phyloP scores from a whole-genome alignment of 23 red algal species.

The Gracilaria gracilis region DNA sequence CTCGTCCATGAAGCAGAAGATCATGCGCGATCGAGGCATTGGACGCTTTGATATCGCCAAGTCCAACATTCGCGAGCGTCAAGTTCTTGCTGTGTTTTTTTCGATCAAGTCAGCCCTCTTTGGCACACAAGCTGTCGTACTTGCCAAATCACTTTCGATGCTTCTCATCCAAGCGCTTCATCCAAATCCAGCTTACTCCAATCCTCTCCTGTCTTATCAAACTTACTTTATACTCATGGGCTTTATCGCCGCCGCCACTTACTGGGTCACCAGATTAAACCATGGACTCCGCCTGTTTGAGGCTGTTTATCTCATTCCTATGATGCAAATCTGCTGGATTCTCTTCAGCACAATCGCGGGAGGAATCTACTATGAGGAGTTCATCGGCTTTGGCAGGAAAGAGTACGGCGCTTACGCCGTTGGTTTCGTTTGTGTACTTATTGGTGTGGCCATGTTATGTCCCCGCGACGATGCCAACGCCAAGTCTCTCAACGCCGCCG shows the following conservation, averaged over 20 bases:
- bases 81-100: slow-evolving; percentile 85
- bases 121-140: slow-evolving; percentile 83
- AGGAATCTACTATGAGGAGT: slow-evolving; percentile 94
- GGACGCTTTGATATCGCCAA: slow-evolving; percentile 83
- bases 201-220: slow-evolving; percentile 72
- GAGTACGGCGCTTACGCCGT: slow-evolving; percentile 77
- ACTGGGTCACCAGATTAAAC: slow-evolving; percentile 89
- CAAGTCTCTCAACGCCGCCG: slow-evolving; percentile 76
- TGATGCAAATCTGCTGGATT: slow-evolving; percentile 98
- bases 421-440: slow-evolving; percentile 73
- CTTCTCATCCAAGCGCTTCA: slow-evolving; percentile 82
- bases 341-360: slow-evolving; percentile 83
- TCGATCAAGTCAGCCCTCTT: slow-evolving; percentile 80
- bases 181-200: slow-evolving; percentile 77
- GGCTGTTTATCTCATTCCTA: slow-evolving; percentile 84
- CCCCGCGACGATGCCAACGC: slow-evolving; percentile 71
- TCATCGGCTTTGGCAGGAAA: slow-evolving; percentile 78
- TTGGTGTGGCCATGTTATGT: slow-evolving; percentile 85
- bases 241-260: slow-evolving; percentile 84
- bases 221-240: slow-evolving; percentile 88
- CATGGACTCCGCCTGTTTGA: slow-evolving; percentile 87
- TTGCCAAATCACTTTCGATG: slow-evolving; percentile 91
- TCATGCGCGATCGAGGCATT: slow-evolving; percentile 75
- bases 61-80: slow-evolving; percentile 72
- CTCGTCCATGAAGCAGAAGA: slow-evolving; percentile 72